Evolutionary conservation across 352 stramenopile genomes (phyloP), one percentile per base, ranked within the genome.

Genomic region (Thalassiosira pacifica): DNA sequence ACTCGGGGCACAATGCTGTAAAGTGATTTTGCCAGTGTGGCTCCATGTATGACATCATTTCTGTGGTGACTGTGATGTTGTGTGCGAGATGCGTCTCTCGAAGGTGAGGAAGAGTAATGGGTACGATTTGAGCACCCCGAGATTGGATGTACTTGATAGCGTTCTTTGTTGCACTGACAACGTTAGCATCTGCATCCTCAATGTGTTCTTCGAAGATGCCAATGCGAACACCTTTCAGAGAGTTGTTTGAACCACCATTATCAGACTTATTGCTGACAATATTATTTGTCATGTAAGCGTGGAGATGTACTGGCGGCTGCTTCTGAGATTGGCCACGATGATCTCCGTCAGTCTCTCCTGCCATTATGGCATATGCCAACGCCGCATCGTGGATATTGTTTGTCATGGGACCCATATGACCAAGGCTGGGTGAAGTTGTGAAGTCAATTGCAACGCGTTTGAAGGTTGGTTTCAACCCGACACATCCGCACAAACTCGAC

Each of bases 401-500:
- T 26, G 95, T 94, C 42, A 98, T 96, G 0, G 95, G 95, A 0
- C 96, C 96, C 16, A 96, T 84, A 69, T 97, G 93, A 22, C 87
- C 87, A 19, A 98, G 76, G 0, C 93, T 97, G 3, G 90, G 92
- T 13, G 90, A 93, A 52, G 93, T 88, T 1, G 86, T 68, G 18
- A 90, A 88, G 48, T 95, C 75, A 11, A 75, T 48, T 18, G 48
- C 64, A 48, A 74, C 27, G 11, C 75, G 64, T n/a, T 70, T 71
- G 68, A 76, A 98, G 22, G 93, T 97, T 9, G 96, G 92, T 59
- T 97, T 97, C 60, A 98, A 86, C 3, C 96, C 96, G 19, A 98
- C 93, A 22, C 97, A 87, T 32, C 96, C 96, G 78, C 93, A 98
- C 34, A 98, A 76, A n/a, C 85, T 85, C 3, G 96, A 93, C n/a